Evolutionary conservation across 2,329 filamentous ascomycete genomes (phyloP).

Genomic region (Dactylellina cionopaga): DNA sequence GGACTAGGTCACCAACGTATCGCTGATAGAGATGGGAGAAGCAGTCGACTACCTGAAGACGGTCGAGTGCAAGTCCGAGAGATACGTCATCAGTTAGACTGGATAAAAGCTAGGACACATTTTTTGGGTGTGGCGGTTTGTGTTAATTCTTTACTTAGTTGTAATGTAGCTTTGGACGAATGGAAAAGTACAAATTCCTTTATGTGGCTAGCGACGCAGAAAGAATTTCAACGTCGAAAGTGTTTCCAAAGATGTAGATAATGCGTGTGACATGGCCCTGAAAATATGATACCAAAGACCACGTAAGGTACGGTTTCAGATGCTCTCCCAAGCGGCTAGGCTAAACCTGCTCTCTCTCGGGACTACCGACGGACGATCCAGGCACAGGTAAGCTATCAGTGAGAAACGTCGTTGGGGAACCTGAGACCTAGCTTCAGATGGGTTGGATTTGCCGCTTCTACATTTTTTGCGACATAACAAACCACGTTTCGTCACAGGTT

Average conservation of each 20-base stretch:
- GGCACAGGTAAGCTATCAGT: neutral
- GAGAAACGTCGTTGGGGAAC: neutral
- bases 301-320: neutral
- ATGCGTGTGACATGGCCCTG: no score
- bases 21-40: conserved; percentile 77
- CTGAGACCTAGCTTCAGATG: conserved; percentile 19
- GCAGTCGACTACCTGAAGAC: conserved; percentile 86
- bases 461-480: conserved; percentile 27
- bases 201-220: neutral
- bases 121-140: conserved; percentile 5
- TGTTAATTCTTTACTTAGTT: conserved; percentile 19
- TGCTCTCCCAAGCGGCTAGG: neutral
- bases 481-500: conserved; percentile 21
- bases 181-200: conserved; percentile 45
- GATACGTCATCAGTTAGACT: conserved; percentile 77
- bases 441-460: conserved; percentile 18
- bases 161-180: conserved; percentile 49
- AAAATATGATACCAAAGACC: neutral
- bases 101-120: neutral
- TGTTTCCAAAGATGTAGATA: no score
- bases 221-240: no score
- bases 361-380: neutral
- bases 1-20: conserved; percentile 72
- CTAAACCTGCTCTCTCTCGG: neutral
- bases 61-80: conserved; percentile 78